These are phyloP conservation scores for Cryptosporidium viatorum DNA, from an alignment of 169 alveolate species.

Conservation along the genomic window DNA sequence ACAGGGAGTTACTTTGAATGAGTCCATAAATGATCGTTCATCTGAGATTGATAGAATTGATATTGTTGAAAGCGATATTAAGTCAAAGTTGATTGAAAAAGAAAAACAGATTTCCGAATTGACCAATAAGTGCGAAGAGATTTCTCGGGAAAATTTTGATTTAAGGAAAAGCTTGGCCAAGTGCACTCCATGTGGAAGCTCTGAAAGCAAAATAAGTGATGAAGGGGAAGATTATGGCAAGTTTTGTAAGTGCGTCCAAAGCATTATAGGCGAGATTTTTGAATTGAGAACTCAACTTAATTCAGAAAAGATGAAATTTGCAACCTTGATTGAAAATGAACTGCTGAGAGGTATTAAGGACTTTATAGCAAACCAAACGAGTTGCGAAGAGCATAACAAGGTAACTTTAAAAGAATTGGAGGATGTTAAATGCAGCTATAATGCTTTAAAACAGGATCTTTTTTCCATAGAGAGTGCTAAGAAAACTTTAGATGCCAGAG, in stretches of 20 bases:
- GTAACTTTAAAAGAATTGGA: not conserved
- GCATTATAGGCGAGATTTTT: not conserved
- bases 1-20: not conserved
- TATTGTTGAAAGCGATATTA: not conserved
- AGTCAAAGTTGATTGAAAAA: not conserved
- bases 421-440: constrained; percentile 19
- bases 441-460: constrained; percentile 3
- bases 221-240: not conserved
- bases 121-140: not conserved
- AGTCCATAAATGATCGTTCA: not conserved
- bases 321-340: constrained; percentile 20
- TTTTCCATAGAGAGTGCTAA: not conserved
- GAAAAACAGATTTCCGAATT: constrained; percentile 10
- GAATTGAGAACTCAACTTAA: constrained; percentile 4
- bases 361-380: constrained; percentile 16
- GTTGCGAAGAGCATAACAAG: constrained; percentile 18
- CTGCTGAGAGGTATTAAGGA: constrained; percentile 6
- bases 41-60: not conserved
- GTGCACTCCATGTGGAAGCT: constrained; percentile 12
- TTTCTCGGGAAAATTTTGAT: not conserved
- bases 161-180: not conserved
- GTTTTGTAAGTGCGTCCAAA: constrained; percentile 27
- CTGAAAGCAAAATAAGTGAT: not conserved
- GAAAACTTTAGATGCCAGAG: constrained; percentile 10
- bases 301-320: not conserved